Evolutionary conservation across 352 stramenopile genomes (phyloP), one percentile per base, ranked within the genome.

Genomic region (Phytophthora fragariae): DNA sequence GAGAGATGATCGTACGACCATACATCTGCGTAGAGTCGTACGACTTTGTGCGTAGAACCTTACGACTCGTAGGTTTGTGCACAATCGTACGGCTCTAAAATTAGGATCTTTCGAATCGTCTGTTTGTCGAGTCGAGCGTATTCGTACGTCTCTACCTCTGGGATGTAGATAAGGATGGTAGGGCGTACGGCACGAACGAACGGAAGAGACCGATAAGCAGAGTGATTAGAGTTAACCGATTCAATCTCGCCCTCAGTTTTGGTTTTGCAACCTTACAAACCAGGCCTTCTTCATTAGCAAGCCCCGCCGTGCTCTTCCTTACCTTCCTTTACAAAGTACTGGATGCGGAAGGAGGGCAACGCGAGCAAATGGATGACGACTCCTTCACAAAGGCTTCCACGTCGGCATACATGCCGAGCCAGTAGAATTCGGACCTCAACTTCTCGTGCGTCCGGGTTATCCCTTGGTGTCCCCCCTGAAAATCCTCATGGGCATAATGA

Each of bases 81-180:
- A 49, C 17, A 49, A 49, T 49, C 41, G 3, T 46, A 46, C 39
- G 39, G 15, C 10, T 46, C 14, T 46, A 46, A 3, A 8, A 11
- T 29, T 29, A 24, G 12, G 27, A 54, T 29, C 47, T 24, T 29
- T 31, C 47, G 47, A 29, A 1, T 31, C 47, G 47, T 29, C 29
- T 17, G 8, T 54, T 29, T 54, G 5, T 27, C 24, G 24, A 27
- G 24, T 27, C 24, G 24, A 49, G 41, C 41, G 19, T 49, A 49
- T n/a, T 49, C 41, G 14, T 46, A 46, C 39, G 39, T n/a, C 10
- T 46, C 14, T 46, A 46, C 39, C 1, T 9, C 4, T 46, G 12
- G 5, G 47, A 54, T 54, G 47, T 8, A 54, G 19, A 54, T 31
- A 54, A 31, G 47, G 47, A 54, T 54, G 27, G n/a, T n/a, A 54